Base-by-base conservation (phyloP, 2,329 filamentous ascomycete species). In the Thermomyces lanuginosus region DNA sequence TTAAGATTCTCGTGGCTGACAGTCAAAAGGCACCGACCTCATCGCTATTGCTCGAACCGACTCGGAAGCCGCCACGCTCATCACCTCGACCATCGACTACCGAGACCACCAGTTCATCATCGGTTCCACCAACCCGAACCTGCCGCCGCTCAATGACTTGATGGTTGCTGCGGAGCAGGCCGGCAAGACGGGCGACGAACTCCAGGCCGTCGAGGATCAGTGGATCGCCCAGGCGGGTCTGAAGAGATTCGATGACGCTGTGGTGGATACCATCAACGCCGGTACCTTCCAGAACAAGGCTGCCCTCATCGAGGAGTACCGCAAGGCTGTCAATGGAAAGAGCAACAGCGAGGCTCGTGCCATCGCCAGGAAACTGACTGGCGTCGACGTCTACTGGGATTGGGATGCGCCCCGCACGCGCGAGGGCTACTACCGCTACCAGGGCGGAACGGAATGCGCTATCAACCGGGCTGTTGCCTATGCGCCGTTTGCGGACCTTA, bases 31-130 rank as follows among this genome's bases (percentile, higher is more conserved):
- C 37, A 68, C 72, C 36, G 82, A 98, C 48, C 75, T 98, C 35
- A 61, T 98, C 20, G 81, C 82, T 40, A 73, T 98, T 38, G 89
- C 89, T 28, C 77, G 89, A 46, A 98, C 89, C 32, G 89, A 98
- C 58, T 91, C 89, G 42, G 89, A 98, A 64, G 89, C 89, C 28
- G 89, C 89, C 17, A 98, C 89, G 4, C 75, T 98, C 44, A 92
- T 98, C 63, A 92, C 82, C 37, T 86, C 81, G 17, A 92, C 82
- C 43, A 93, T 98, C 49, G 89, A 98, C 59, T 76, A 79, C 32
- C 79, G 89, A 44, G 89, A 98, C 58, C 89, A 98, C 56, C 66
- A 73, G 44, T 98, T 92, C 70, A 83, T 98, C 53, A 60, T 91
- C 17, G 89, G 89, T 41, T 62, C 68, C 44, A 98, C 89, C 30